phyloP scores from a whole-genome alignment of 768 basidiomycete species.

The Tephrocybe rancida region DNA sequence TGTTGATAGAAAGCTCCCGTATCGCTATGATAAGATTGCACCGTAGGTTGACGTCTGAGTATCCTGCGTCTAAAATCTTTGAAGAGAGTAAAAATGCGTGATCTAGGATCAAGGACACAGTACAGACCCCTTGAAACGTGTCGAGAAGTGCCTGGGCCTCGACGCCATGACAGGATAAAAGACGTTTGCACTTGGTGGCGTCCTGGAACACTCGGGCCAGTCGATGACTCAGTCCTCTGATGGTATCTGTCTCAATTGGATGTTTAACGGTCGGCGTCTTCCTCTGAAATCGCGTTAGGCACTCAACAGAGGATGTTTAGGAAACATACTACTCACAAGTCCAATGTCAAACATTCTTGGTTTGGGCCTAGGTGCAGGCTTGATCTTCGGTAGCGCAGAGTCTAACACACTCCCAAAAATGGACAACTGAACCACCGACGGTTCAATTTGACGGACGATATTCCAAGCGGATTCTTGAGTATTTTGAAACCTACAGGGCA shows the following conservation, averaged over 20 bases:
- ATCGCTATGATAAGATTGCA: slow-evolving; percentile 13
- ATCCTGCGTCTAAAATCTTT: background rate
- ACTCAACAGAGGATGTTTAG: too few relatives aligned
- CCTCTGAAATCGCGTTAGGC: background rate
- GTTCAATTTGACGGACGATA: background rate
- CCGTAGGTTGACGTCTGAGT: background rate
- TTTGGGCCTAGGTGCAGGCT: background rate
- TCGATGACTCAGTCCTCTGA: background rate
- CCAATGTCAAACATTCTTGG: background rate
- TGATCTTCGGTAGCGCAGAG: background rate
- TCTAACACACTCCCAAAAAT: background rate
- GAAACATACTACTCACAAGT: background rate
- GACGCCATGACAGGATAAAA: background rate
- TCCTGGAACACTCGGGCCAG: background rate
- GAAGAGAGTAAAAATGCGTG: background rate
- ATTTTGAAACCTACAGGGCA: background rate
- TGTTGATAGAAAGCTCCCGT: slow-evolving; percentile 6
- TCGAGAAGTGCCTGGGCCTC: slow-evolving; percentile 4
- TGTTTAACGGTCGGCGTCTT: background rate
- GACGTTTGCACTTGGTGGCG: background rate
- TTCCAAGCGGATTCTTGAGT: background rate
- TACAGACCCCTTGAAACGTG: slow-evolving; percentile 4
- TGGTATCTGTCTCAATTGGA: background rate
- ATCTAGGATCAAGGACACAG: background rate
- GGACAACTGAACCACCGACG: background rate